A percentile compares a stretch with the other conserved stretches of the same genome.
Conservation (phyloP, 495 filamentous ascomycete species). For the Aspergillus steynii region DNA sequence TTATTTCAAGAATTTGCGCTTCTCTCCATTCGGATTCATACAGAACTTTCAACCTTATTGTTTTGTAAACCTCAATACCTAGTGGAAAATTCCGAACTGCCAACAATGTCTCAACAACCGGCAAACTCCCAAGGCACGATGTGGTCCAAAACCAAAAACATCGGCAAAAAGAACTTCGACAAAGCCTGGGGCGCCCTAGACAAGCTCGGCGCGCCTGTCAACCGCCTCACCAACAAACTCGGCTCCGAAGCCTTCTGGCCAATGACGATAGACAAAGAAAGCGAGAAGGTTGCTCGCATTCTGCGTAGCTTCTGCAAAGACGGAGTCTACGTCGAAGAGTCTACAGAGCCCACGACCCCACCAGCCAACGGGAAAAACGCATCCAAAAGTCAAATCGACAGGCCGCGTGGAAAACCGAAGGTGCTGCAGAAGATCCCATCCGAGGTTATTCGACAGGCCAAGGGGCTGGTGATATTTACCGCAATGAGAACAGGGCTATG, state of each 20-base stretch:
- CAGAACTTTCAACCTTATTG: too few relatives aligned
- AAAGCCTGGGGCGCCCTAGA: conserved; percentile 55
- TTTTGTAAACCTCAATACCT: too few relatives aligned
- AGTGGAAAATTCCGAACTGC: too few relatives aligned
- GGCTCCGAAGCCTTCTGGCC: conserved; percentile 83
- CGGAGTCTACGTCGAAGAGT: conserved; percentile 57
- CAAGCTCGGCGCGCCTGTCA: conserved; percentile 65
- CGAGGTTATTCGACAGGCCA: conserved; percentile 78
- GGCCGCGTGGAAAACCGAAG: conserved; percentile 64
- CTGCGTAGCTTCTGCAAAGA: conserved; percentile 77
- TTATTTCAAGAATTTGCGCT: too few relatives aligned
- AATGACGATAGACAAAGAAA: conserved; percentile 74
- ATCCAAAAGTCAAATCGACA: conserved; percentile 44
- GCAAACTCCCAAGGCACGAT: conserved; percentile 9
- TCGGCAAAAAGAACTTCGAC: conserved; percentile 54
- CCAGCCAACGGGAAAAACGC: conserved; percentile 19
- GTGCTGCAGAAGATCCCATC: conserved; percentile 82
- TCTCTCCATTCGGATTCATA: too few relatives aligned
- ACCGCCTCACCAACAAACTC: conserved; percentile 69
- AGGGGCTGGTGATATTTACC: conserved; percentile 87
- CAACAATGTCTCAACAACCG: not conserved
- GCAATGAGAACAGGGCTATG: conserved; percentile 91
- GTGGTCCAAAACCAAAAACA: conserved; percentile 44
- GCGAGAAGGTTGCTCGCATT: conserved; percentile 80
- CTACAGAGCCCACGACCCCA: conserved; percentile 19